Percentiles rank a stretch among this genome's conserved stretches.
phyloP scores from a whole-genome alignment of 2,329 filamentous ascomycete species.

The Verticillium isaacii region DNA sequence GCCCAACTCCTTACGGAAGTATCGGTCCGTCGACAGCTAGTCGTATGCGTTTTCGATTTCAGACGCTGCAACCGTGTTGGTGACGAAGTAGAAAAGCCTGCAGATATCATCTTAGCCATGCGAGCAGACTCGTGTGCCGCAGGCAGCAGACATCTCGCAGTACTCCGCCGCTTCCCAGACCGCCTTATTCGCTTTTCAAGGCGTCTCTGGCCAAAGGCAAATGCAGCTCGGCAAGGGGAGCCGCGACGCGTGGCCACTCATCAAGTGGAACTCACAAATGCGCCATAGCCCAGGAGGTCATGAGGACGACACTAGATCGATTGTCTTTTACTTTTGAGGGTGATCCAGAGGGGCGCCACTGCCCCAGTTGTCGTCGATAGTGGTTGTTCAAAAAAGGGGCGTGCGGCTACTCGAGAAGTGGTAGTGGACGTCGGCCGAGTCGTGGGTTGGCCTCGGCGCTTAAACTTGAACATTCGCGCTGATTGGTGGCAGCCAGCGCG shows the following conservation, averaged over 20 bases:
- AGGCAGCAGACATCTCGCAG: background rate
- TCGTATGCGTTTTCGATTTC: background rate
- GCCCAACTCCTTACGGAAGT: constrained; percentile 1
- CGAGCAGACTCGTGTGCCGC: background rate
- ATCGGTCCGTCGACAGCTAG: constrained; percentile 8
- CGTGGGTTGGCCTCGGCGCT: constrained; percentile 8
- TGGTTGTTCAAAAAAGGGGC: background rate
- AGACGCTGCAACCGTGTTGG: constrained; percentile 5
- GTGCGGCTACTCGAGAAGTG: constrained; percentile 8
- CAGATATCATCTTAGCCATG: constrained; percentile 11
- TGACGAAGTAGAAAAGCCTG: constrained; percentile 8
- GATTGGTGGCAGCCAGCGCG: constrained; percentile 11
- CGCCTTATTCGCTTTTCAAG: background rate
- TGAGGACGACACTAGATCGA: background rate
- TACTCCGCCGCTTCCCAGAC: background rate
- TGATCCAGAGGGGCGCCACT: background rate
- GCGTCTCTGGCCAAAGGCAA: background rate
- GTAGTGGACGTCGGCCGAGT: constrained; percentile 8
- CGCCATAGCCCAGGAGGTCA: background rate
- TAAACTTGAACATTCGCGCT: constrained; percentile 6
- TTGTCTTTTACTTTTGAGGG: background rate
- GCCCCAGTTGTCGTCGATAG: background rate
- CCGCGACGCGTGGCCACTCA: background rate
- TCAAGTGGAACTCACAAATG: background rate
- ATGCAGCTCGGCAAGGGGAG: background rate